These are phyloP conservation scores for Ambrosia hybrid DNA, from an alignment of 140 eudicot genomes.

Conservation along the genomic window DNA sequence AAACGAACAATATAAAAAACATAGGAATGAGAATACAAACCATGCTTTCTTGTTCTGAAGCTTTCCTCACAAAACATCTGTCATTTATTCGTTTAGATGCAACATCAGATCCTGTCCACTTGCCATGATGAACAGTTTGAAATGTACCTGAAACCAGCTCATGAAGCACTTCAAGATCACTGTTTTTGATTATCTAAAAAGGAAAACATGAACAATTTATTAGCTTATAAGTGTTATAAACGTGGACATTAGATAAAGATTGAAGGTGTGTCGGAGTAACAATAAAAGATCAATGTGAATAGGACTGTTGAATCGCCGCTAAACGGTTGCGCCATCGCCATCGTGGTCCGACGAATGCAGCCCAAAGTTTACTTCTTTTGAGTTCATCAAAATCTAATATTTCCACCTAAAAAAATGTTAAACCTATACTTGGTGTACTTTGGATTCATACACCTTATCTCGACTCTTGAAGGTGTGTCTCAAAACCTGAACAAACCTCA, in stretches of 20 bases:
- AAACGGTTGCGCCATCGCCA: too few relatives aligned
- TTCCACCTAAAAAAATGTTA: too few relatives aligned
- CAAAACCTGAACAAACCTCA: too few relatives aligned
- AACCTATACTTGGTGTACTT: too few relatives aligned
- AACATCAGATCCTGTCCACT: conserved; percentile 96
- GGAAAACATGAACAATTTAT: conserved; percentile 2
- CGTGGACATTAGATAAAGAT: conserved; percentile 8
- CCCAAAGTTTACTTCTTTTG: too few relatives aligned
- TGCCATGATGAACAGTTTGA: conserved; percentile 94
- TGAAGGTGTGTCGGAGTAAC: not conserved
- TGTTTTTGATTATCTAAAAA: conserved; percentile 67
- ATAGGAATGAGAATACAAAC: conserved; percentile 30
- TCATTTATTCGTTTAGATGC: conserved; percentile 88
- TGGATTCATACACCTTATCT: too few relatives aligned
- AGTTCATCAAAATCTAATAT: too few relatives aligned
- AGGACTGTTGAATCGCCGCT: too few relatives aligned
- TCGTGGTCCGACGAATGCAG: too few relatives aligned
- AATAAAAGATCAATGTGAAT: too few relatives aligned
- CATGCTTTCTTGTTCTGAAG: conserved; percentile 92
- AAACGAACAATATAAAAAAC: not conserved
- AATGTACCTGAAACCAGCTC: conserved; percentile 95
- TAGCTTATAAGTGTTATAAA: not conserved
- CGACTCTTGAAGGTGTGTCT: too few relatives aligned
- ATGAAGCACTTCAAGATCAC: conserved; percentile 87
- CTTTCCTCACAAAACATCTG: conserved; percentile 85